Percentiles rank a stretch among this genome's conserved stretches.
phyloP scores from a whole-genome alignment of 257 asterid genomes.

The Primulina eburnea region DNA sequence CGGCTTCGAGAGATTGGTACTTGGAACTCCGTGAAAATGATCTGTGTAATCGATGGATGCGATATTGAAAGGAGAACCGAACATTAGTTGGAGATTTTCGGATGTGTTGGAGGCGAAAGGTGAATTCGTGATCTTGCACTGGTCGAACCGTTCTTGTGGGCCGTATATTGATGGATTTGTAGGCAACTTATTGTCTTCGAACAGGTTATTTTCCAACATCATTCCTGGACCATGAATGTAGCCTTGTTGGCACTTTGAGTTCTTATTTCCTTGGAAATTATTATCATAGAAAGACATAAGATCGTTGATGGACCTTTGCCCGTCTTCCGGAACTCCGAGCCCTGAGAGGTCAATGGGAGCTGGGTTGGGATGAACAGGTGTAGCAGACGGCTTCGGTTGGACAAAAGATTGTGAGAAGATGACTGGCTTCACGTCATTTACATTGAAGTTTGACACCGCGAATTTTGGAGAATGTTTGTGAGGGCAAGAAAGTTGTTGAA shows the following conservation, averaged over 20 bases:
- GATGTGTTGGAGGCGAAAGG: slow-evolving; percentile 39
- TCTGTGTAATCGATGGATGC: slow-evolving; percentile 41
- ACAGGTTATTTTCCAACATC: slow-evolving; percentile 36
- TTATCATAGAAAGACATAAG: slow-evolving; percentile 66
- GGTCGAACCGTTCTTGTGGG: slow-evolving; percentile 37
- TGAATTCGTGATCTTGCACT: slow-evolving; percentile 36
- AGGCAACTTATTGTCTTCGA: slow-evolving; percentile 32
- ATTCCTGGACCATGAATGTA: slow-evolving; percentile 39
- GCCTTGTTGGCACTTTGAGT: slow-evolving; percentile 31
- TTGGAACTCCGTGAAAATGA: slow-evolving; percentile 34
- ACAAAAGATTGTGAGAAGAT: slow-evolving; percentile 44
- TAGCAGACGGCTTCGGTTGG: slow-evolving; percentile 34
- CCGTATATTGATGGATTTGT: slow-evolving; percentile 29
- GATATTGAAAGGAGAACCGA: slow-evolving; percentile 47
- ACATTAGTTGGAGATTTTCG: slow-evolving; percentile 54
- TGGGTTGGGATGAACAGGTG: slow-evolving; percentile 26
- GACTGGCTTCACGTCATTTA: slow-evolving; percentile 43
- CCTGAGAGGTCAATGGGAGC: slow-evolving; percentile 55
- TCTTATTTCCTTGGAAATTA: slow-evolving; percentile 45
- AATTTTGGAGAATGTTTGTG: slow-evolving; percentile 33
- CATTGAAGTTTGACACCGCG: slow-evolving; percentile 40
- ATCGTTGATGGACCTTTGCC: slow-evolving; percentile 60
- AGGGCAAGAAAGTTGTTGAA: slow-evolving; percentile 69
- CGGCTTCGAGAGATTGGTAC: slow-evolving; percentile 43
- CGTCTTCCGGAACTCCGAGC: slow-evolving; percentile 75